These are phyloP conservation scores for Aureobasidium sp. DNA, from an alignment of 2,329 filamentous ascomycete genomes.

Conservation along the genomic window DNA sequence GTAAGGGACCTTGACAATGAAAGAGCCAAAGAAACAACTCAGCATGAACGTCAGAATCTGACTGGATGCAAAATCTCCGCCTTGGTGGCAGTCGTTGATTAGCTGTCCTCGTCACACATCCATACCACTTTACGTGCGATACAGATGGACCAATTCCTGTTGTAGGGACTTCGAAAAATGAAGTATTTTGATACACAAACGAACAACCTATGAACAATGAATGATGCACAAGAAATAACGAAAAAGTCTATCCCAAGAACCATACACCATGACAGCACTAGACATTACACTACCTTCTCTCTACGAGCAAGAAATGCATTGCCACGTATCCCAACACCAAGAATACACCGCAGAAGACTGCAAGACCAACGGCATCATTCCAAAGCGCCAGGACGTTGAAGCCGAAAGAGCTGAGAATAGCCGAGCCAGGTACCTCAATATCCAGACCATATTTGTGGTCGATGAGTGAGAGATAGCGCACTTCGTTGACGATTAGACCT, in stretches of 20 bases:
- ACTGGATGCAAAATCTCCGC: not conserved
- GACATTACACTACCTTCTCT: slow-evolving; percentile 58
- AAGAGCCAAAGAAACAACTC: not conserved
- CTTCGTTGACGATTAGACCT: slow-evolving; percentile 94
- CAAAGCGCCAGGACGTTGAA: slow-evolving; percentile 85
- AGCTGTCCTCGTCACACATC: not conserved
- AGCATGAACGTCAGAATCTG: too few species aligned
- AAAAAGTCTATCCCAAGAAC: not conserved
- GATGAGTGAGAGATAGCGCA: slow-evolving; percentile 77
- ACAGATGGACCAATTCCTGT: not conserved
- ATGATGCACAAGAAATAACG: not conserved
- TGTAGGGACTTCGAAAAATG: not conserved
- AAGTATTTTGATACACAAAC: not conserved
- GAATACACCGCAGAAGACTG: slow-evolving; percentile 73
- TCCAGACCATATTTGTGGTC: slow-evolving; percentile 95
- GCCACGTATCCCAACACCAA: slow-evolving; percentile 81
- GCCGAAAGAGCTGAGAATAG: slow-evolving; percentile 89
- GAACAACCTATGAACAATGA: not conserved
- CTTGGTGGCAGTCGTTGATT: not conserved
- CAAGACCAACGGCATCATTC: slow-evolving; percentile 75
- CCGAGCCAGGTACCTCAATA: slow-evolving; percentile 90
- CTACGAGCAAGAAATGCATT: slow-evolving; percentile 89
- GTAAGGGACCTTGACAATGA: not conserved
- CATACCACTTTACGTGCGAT: not conserved
- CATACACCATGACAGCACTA: not conserved